phyloP scores from a whole-genome alignment of 2,329 filamentous ascomycete genomes.

The Pestalotiopsis sp. region DNA sequence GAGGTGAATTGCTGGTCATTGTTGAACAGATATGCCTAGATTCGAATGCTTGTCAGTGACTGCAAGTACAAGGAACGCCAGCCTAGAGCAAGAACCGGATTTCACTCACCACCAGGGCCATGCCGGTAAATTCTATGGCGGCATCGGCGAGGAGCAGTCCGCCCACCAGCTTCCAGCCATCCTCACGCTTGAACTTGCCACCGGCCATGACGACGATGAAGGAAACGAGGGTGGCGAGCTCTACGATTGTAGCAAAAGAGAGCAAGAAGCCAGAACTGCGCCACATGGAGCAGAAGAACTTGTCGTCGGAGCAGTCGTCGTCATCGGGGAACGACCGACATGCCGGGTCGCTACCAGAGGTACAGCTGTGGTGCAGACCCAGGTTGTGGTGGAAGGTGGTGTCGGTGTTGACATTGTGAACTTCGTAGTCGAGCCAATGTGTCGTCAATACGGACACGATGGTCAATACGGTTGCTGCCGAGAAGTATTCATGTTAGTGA shows the following conservation, averaged over 20 bases:
- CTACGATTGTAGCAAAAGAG: slow-evolving; percentile 78
- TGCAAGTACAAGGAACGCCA: too few relatives aligned
- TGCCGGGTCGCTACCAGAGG: slow-evolving; percentile 60
- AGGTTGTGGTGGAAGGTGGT: slow-evolving; percentile 58
- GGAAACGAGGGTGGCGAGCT: slow-evolving; percentile 77
- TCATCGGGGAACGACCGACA: slow-evolving; percentile 69
- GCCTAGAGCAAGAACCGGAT: not conserved
- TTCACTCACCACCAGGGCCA: slow-evolving; percentile 72
- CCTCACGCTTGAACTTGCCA: slow-evolving; percentile 76
- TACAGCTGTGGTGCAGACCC: slow-evolving; percentile 82
- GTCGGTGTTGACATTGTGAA: slow-evolving; percentile 46
- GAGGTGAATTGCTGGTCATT: slow-evolving; percentile 80
- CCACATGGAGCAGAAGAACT: slow-evolving; percentile 91
- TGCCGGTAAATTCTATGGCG: slow-evolving; percentile 70
- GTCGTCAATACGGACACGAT: slow-evolving; percentile 68
- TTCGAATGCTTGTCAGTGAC: not conserved
- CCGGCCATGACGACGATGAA: slow-evolving; percentile 77
- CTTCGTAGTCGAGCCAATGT: slow-evolving; percentile 68
- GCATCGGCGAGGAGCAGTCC: slow-evolving; percentile 66
- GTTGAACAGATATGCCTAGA: slow-evolving; percentile 78
- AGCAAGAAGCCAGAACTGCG: slow-evolving; percentile 84
- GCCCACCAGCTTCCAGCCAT: slow-evolving; percentile 77
- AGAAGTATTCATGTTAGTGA: not conserved
- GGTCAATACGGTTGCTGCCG: slow-evolving; percentile 68
- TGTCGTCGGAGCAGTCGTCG: slow-evolving; percentile 66